A percentile compares a stretch with the other conserved stretches of the same genome.
Evolutionary conservation across 345 rosid species (phyloP).

Genomic region (Reutealis trisperma): DNA sequence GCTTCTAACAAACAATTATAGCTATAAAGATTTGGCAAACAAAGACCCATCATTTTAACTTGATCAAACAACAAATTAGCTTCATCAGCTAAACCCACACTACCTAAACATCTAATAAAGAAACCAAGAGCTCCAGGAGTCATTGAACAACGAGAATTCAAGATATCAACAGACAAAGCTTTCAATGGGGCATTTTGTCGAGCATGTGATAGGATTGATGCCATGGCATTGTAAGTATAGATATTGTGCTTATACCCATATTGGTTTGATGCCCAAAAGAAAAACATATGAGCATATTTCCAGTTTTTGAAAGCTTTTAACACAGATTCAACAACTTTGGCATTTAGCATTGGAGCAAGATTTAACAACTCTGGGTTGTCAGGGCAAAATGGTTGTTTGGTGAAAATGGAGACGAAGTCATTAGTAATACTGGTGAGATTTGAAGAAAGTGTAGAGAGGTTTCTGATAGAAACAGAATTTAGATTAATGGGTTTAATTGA

Average conservation of each 20-base stretch:
- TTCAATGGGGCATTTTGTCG: conserved; percentile 79
- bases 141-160: conserved; percentile 58
- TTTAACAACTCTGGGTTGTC: conserved; percentile 46
- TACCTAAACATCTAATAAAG: conserved; percentile 74
- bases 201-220: conserved; percentile 83
- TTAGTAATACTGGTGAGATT: conserved; percentile 36
- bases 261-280: conserved; percentile 67
- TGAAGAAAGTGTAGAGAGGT: conserved; percentile 26
- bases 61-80: conserved; percentile 70
- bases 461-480: conserved; percentile 22
- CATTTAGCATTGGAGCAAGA: conserved; percentile 57
- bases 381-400: conserved; percentile 46
- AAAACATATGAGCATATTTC: conserved; percentile 58
- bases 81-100: conserved; percentile 61
- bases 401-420: conserved; percentile 54
- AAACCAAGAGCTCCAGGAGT: conserved; percentile 81
- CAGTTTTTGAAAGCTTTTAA: conserved; percentile 54
- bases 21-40: conserved; percentile 62
- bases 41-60: conserved; percentile 52
- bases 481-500: conserved; percentile 11
- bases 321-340: conserved; percentile 66
- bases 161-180: conserved; percentile 44
- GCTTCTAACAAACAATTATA: conserved; percentile 86
- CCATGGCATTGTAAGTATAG: conserved; percentile 85
- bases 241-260: conserved; percentile 60